phyloP scores from a whole-genome alignment of 192 early-diverging fungal species.

The Endogone sp. region DNA sequence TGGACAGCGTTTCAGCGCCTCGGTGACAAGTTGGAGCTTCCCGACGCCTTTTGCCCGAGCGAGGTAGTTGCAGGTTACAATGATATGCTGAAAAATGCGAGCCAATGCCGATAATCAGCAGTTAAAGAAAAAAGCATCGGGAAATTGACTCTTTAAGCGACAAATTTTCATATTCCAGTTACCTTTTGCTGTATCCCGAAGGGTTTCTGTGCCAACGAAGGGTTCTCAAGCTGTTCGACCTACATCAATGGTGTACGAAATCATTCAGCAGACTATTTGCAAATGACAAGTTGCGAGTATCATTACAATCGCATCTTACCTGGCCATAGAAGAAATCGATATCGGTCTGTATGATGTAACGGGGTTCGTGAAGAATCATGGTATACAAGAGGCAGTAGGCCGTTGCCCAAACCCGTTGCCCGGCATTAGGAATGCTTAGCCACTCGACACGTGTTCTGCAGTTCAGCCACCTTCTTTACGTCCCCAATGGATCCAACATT shows the following conservation, averaged over 20 bases:
- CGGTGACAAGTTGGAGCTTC: conserved; percentile 28
- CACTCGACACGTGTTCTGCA: not conserved
- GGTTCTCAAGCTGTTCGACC: conserved; percentile 16
- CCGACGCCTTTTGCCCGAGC: conserved; percentile 26
- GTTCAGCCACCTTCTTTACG: too few relatives aligned
- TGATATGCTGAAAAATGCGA: conserved; percentile 23
- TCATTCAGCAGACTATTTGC: not conserved
- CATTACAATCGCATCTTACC: not conserved
- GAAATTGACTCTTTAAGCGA: not conserved
- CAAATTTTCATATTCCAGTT: not conserved
- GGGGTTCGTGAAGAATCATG: not conserved
- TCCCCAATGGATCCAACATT: not conserved
- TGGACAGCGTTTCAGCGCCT: conserved; percentile 25
- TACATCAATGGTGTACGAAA: not conserved
- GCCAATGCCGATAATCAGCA: not conserved
- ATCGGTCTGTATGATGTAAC: conserved; percentile 14
- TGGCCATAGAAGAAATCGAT: conserved; percentile 20
- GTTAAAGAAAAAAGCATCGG: too few relatives aligned
- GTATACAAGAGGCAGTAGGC: not conserved
- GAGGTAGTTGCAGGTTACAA: conserved; percentile 39
- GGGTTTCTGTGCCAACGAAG: conserved; percentile 8
- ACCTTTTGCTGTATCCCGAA: conserved; percentile 20
- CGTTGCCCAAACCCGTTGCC: too few relatives aligned
- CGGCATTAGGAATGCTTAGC: not conserved
- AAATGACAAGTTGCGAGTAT: not conserved